Evolutionary conservation across 1,284 basidiomycete species (phyloP).

Genomic region (Ceratobasidium sp.): DNA sequence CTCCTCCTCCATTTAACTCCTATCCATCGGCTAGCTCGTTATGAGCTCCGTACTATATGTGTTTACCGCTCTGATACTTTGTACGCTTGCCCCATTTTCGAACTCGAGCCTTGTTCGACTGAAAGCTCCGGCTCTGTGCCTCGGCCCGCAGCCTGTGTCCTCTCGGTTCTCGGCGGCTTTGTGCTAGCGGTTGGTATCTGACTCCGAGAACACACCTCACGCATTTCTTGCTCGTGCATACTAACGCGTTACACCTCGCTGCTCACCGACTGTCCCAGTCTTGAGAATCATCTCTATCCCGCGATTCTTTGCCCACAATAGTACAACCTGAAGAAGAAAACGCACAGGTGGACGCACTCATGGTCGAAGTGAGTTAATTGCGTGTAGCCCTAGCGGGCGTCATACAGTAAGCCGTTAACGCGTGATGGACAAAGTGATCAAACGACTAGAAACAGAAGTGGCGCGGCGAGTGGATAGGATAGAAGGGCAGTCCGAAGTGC

Average conservation of each 20-base stretch:
- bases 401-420: neutral
- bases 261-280: conserved; percentile 50
- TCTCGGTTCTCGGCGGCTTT: conserved; percentile 84
- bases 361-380: conserved; percentile 33
- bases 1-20: conserved; percentile 57
- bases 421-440: conserved; percentile 1
- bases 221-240: conserved; percentile 67
- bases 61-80: conserved; percentile 63
- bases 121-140: neutral
- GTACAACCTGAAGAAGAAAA: neutral
- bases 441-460: neutral
- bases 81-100: conserved; percentile 71
- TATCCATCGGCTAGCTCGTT: conserved; percentile 56
- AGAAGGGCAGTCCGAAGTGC: neutral
- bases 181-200: conserved; percentile 80
- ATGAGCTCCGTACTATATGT: conserved; percentile 70
- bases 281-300: neutral
- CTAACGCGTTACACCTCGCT: conserved; percentile 68
- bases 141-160: conserved; percentile 56
- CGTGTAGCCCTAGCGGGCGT: conserved; percentile 26
- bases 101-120: conserved; percentile 70
- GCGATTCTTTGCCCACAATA: neutral
- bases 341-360: conserved; percentile 10
- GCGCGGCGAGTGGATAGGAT: neutral
- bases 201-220: conserved; percentile 78